Percentiles rank a stretch among this genome's conserved stretches.
Conservation (phyloP, 768 basidiomycete genomes). For the Hortiboletus flavorubellus region DNA sequence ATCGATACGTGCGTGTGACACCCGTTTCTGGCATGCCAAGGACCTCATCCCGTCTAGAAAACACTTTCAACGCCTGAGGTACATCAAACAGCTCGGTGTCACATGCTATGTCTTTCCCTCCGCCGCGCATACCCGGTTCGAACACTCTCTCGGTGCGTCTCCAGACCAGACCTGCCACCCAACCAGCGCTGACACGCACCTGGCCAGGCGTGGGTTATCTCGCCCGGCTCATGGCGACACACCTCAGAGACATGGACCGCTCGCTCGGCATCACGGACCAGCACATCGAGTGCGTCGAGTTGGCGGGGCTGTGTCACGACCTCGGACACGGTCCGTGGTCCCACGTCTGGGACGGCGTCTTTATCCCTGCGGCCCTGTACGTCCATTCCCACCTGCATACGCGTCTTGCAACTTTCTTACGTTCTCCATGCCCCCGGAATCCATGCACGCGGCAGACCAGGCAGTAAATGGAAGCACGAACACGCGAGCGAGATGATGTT, state of each 20-base stretch:
- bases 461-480: constrained; percentile 66
- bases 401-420: not conserved
- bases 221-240: constrained; percentile 58
- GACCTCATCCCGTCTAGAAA: constrained; percentile 37
- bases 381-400: constrained; percentile 17
- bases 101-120: constrained; percentile 74
- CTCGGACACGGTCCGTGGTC: constrained; percentile 85
- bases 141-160: constrained; percentile 70
- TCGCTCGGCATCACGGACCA: constrained; percentile 63
- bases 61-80: constrained; percentile 74
- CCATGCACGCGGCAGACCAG: constrained; percentile 34
- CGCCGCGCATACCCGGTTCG: constrained; percentile 79
- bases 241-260: constrained; percentile 55
- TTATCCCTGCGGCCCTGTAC: constrained; percentile 67
- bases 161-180: not conserved
- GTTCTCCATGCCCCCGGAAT: not conserved
- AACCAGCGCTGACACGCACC: not conserved
- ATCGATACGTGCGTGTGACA: constrained; percentile 60
- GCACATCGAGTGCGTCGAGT: constrained; percentile 72
- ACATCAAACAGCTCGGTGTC: constrained; percentile 79
- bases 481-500: constrained; percentile 83
- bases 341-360: constrained; percentile 76
- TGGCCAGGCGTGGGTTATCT: constrained; percentile 69
- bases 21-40: not conserved
- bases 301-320: constrained; percentile 83